phyloP scores from a whole-genome alignment of 495 filamentous ascomycete species.

The Lophiotrema nucula region DNA sequence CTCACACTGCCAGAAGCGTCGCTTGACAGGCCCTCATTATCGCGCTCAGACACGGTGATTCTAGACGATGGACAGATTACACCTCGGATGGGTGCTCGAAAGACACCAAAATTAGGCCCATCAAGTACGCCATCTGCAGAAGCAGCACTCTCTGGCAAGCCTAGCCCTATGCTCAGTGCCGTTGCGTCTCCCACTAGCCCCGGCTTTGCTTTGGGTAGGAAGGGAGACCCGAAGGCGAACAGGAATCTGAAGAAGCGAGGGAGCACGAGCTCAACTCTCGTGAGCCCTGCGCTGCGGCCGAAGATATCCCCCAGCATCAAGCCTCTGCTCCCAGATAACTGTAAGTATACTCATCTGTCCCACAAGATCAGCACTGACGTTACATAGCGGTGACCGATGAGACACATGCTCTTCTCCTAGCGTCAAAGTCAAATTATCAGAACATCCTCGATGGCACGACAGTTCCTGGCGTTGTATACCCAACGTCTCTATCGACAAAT shows the following conservation, averaged over 20 bases:
- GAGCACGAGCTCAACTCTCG: conserved; percentile 73
- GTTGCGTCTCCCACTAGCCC: conserved; percentile 30
- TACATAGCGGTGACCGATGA: conserved; percentile 57
- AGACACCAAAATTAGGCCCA: conserved; percentile 40
- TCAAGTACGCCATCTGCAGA: conserved; percentile 34
- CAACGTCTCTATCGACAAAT: conserved; percentile 84
- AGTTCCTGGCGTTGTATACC: conserved; percentile 86
- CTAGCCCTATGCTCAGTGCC: conserved; percentile 31
- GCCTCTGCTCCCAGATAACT: conserved; percentile 75
- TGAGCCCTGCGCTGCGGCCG: conserved; percentile 80
- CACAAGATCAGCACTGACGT: conserved; percentile 23
- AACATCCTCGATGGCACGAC: conserved; percentile 92
- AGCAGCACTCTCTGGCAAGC: conserved; percentile 22
- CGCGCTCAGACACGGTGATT: conserved; percentile 26
- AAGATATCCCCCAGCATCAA: conserved; percentile 95
- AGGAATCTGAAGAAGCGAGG: conserved; percentile 64
- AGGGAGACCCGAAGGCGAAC: conserved; percentile 32
- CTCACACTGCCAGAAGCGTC: conserved; percentile 44
- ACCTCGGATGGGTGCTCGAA: conserved; percentile 37
- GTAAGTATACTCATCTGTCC: conserved; percentile 48
- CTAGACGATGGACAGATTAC: conserved; percentile 31
- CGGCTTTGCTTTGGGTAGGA: conserved; percentile 27
- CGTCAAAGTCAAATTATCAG: conserved; percentile 96
- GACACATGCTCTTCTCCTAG: conserved; percentile 79
- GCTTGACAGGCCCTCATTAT: conserved; percentile 19